Evolutionary conservation across 192 early-diverging fungal species (phyloP), one percentile per base, ranked within the genome.

Genomic region (Spinellus fusiger): DNA sequence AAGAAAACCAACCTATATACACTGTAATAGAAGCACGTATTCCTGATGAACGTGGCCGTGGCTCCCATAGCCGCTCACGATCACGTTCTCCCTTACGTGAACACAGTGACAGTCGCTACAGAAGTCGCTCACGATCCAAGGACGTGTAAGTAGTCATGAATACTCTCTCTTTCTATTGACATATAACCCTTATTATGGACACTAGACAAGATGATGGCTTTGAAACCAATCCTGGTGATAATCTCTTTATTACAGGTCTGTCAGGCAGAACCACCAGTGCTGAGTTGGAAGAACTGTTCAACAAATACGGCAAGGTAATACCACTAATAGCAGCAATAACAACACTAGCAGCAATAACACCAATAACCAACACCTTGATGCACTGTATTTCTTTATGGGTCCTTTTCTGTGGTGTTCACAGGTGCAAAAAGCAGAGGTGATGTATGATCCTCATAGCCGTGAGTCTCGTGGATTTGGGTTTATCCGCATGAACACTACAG

Each of bases 391-490:
- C n/a, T n/a, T n/a, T n/a, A n/a, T n/a, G n/a, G n/a, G n/a, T n/a
- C n/a, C n/a, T n/a, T n/a, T n/a, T n/a, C 1, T 44, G 40, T 18
- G 4, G 10, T 44, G 3, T 6, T 44, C 18, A 3, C 18, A 86
- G 84, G 77, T 88, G 25, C 62, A 75, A 59, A 89, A 88, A 60
- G 83, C 80, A 49, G 78, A 83, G 53, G 80, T 89, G 54, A 88
- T 91, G 85, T 79, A 79, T 62, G 90, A 92, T 62, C 90, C 90
- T 22, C 90, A 92, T 68, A 81, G 77, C 18, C 77, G 79, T 25
- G 88, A 90, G 50, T 92, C 90, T 27, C 85, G 90, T 62, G 93
- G 93, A 18, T 95, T 92, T 74, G 94, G 91, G 2, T 95, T 97
- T 68, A 88, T 94, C 47, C 87, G 81, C 50, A 86, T 84, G 76